Evolutionary conservation across 441 rosid genomes (phyloP), one percentile per base, ranked within the genome.

Genomic region (Daphne laureola): DNA sequence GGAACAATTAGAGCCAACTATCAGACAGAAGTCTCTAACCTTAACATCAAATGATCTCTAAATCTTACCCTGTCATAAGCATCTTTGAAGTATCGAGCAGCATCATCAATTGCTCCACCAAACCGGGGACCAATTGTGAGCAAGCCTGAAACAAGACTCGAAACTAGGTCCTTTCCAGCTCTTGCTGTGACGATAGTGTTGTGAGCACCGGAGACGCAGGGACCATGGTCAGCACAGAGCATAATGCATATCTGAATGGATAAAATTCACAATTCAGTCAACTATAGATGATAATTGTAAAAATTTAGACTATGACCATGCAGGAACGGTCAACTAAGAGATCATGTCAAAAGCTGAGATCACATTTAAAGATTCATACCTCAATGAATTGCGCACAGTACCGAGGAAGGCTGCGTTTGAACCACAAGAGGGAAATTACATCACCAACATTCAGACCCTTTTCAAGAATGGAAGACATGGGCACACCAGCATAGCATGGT

Each of bases 171-270:
- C 73, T 82, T 82, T 57, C 89, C 89, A 36, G 89, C 89, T 52
- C 83, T 77, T 35, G 89, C 85, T 41, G 89, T 82, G 43, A 82
- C 89, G 27, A 82, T 82, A 41, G 81, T 62, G 74, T 82, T 79
- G 80, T 79, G 86, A 57, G 89, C 89, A 54, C 89, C 86, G 14
- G 89, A 79, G 62, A 82, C 89, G 38, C 86, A 77, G 57, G 89
- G 89, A 40, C 89, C 89, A 51, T 77, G 89, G 63, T 82, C 89
- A 13, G 86, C 89, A 69, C 86, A 82, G 57, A 79, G 52, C 89
- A 82, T 82, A 61, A 82, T 68, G 61, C 89, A 79, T 58, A 79
- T 82, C 86, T 82, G 80, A 45, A 42, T 47, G 54, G 38, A 46
- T 46, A 57, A 54, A 12, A 38, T 36, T 63, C 14, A 36, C 18